Base-by-base conservation (phyloP, 306 rosid genomes). In the Prunus padus region DNA sequence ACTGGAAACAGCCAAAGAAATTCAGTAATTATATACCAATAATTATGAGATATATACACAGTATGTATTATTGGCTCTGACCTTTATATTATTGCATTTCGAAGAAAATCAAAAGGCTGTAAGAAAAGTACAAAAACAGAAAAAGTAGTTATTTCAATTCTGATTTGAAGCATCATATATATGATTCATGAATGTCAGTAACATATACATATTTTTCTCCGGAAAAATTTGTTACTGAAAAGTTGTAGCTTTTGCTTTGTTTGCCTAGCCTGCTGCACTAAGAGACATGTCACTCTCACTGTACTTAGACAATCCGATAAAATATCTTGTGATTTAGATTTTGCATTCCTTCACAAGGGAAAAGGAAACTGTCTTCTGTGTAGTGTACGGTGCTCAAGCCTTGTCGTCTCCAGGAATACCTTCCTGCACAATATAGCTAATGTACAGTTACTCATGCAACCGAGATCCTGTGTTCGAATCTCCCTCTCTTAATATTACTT, bases 231-330 rank as follows among this genome's bases (percentile, higher is more conserved):
- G 54, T 22, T 37, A 54, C 83, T 61, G 68, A 2, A 64, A 33
- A 61, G 66, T 40, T 1, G 66, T 25, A 13, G 44, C 15, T n/a
- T 28, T 28, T 23, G 64, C 33, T 14, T 46, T 12, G 19, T 5
- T 15, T 59, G 19, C 9, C 42, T 37, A 26, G 47, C 26, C 12
- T 30, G 15, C 72, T 68, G 74, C 63, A 45, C 28, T 23, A 23
- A 66, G 23, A 71, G 81, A 45, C 57, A 30, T 26, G 77, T 76
- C 84, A 47, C 70, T 8, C 65, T 77, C 80, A 59, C 75, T 68
- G 46, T 46, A 57, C 62, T 5, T 14, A 1, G 67, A 67, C 66
- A 57, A 56, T 8, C 80, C 68, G 7, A 16, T 57, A 31, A 68
- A 68, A 76, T 13, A 56, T 57, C 80, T 45, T 67, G 62, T 68